Conservation (phyloP, 2,329 filamentous ascomycete species). For the Gremmenia infestans region DNA sequence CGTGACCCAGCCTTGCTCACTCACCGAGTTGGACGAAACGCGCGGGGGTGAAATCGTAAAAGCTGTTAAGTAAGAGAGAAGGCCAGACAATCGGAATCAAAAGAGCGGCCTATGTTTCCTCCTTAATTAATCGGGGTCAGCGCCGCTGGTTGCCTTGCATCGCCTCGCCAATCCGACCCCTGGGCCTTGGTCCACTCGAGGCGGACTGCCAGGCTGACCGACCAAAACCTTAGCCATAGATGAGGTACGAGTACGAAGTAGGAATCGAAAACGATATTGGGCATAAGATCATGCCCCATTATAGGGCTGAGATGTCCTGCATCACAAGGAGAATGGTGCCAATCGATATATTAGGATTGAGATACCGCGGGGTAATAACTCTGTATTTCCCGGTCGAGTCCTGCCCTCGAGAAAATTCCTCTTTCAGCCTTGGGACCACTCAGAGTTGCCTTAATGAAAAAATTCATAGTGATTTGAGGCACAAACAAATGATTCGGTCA, state of each 20-base stretch:
- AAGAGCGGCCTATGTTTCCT: conserved; percentile 7
- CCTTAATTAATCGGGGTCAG: conserved; percentile 2
- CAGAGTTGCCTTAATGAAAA: no score
- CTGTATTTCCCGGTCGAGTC: no score
- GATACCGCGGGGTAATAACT: background rate
- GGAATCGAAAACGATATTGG: no score
- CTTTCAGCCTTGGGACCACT: no score
- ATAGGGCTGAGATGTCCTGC: background rate
- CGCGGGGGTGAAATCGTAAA: background rate
- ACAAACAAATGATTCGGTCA: no score
- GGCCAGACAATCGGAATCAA: background rate
- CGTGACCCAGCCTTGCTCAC: conserved; percentile 3
- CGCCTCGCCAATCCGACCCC: conserved; percentile 7
- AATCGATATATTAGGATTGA: background rate
- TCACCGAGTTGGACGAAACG: conserved; percentile 7
- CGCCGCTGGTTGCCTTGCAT: conserved; percentile 12
- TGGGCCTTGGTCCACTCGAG: background rate
- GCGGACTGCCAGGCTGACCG: conserved; percentile 9
- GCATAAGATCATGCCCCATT: no score
- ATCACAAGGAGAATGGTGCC: background rate
- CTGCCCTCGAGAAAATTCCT: no score
- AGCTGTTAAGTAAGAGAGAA: background rate
- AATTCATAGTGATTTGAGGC: no score
- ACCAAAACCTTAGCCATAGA: background rate
- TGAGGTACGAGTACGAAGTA: background rate